Evolutionary conservation across 2,329 filamentous ascomycete species (phyloP).

Genomic region (Purpureocillium lavendulum): DNA sequence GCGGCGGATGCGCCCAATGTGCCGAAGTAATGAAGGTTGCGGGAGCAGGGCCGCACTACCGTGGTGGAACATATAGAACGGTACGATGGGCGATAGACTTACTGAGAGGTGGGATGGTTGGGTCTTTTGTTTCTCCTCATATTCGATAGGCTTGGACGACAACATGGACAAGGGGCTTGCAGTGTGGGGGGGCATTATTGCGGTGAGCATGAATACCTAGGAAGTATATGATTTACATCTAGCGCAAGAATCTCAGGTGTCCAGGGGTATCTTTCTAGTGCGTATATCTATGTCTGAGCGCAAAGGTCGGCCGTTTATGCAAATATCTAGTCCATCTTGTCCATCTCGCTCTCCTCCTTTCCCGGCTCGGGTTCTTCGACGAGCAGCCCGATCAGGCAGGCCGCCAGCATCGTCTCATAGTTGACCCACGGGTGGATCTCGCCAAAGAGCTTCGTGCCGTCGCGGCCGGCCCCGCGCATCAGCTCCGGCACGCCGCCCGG

Average conservation of each 20-base stretch:
- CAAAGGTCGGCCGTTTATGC: too few relatives aligned
- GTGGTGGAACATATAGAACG: neutral
- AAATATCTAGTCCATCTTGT: conserved; percentile 49
- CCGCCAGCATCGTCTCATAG: conserved; percentile 59
- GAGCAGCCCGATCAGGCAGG: conserved; percentile 54
- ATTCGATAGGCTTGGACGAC: too few relatives aligned
- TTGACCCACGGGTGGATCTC: conserved; percentile 67
- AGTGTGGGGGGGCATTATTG: too few relatives aligned
- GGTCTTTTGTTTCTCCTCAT: too few relatives aligned
- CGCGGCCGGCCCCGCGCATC: conserved; percentile 51
- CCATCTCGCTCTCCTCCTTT: conserved; percentile 35
- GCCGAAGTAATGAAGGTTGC: conserved; percentile 7
- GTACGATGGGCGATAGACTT: neutral
- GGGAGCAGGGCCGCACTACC: neutral
- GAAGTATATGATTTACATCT: too few relatives aligned
- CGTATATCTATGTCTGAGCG: neutral
- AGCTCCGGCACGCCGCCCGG: conserved; percentile 77
- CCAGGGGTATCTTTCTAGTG: conserved; percentile 1
- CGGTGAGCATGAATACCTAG: too few relatives aligned
- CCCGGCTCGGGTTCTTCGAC: conserved; percentile 45
- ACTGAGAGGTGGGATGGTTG: too few relatives aligned
- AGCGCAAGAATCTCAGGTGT: neutral
- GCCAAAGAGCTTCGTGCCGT: conserved; percentile 55
- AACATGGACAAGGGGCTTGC: too few relatives aligned
- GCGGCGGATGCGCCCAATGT: conserved; percentile 17